Conservation (phyloP, 768 basidiomycete species). For the Hygrophoropsis aurantiaca region DNA sequence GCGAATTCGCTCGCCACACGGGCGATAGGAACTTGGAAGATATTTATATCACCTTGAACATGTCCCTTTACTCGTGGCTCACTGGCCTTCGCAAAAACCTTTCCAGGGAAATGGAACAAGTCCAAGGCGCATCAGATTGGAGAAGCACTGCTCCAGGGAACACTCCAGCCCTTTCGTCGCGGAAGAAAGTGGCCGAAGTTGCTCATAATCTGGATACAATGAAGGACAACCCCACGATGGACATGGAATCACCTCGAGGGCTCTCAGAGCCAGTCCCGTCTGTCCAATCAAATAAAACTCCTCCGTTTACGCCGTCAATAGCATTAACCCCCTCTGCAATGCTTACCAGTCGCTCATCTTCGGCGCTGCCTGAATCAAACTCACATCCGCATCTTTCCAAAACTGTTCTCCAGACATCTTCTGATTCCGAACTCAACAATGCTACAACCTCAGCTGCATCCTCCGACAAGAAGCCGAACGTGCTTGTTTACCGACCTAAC, state of each 20-base stretch:
- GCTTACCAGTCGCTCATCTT: too few species aligned
- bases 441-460: slow-evolving; percentile 3
- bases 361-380: too few species aligned
- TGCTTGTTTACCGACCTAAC: slow-evolving; percentile 54
- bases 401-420: too few species aligned
- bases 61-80: slow-evolving; percentile 80
- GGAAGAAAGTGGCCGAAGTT: slow-evolving; percentile 42
- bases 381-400: too few species aligned
- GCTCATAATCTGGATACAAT: slow-evolving; percentile 25
- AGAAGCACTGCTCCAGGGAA: slow-evolving; percentile 39
- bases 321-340: too few species aligned
- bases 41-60: slow-evolving; percentile 84
- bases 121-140: slow-evolving; percentile 56
- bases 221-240: slow-evolving; percentile 17
- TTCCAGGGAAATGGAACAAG: slow-evolving; percentile 76
- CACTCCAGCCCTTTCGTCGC: slow-evolving; percentile 21
- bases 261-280: background rate
- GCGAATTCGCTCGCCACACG: slow-evolving; percentile 57
- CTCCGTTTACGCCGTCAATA: background rate
- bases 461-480: slow-evolving; percentile 13
- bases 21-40: slow-evolving; percentile 62
- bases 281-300: too few species aligned
- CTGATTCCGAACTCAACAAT: background rate
- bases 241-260: background rate
- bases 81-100: slow-evolving; percentile 75